Conservation (phyloP, 2,329 filamentous ascomycete species). For the Beauveria pseudobassiana region DNA sequence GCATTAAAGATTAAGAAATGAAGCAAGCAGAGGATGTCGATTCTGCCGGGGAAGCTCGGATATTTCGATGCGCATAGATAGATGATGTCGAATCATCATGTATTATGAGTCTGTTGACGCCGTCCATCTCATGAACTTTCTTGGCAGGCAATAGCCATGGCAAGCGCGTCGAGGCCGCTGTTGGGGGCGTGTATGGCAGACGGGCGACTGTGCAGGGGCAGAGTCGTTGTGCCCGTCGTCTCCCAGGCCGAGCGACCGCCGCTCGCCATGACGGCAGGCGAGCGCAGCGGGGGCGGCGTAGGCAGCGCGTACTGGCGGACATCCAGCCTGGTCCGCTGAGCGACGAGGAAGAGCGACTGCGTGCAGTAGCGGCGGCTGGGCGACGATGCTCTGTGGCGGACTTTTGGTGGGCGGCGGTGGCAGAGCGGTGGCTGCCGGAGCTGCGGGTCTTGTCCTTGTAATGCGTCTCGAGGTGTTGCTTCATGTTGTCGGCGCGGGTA, state of each 20-base stretch:
- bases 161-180: conserved; percentile 47
- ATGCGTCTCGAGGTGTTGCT: conserved; percentile 74
- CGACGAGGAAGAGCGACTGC: conserved; percentile 23
- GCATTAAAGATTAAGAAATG: conserved; percentile 6
- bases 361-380: conserved; percentile 8
- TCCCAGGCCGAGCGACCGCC: conserved; percentile 32
- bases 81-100: not conserved
- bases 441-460: conserved; percentile 53
- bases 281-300: conserved; percentile 26
- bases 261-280: conserved; percentile 23
- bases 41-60: not conserved
- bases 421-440: conserved; percentile 26
- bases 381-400: conserved; percentile 10
- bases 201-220: conserved; percentile 39
- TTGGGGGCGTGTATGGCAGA: conserved; percentile 34
- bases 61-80: not conserved
- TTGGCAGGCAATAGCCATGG: conserved; percentile 46
- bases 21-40: conserved; percentile 3
- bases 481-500: conserved; percentile 80
- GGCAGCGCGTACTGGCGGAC: conserved; percentile 32
- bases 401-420: conserved; percentile 27
- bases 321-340: conserved; percentile 24
- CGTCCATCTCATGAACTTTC: conserved; percentile 25
- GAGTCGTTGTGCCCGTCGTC: conserved; percentile 34
- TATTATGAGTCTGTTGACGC: not conserved